These are phyloP conservation scores for Beauveria caledonica DNA, from an alignment of 2,329 filamentous ascomycete genomes.

Conservation along the genomic window DNA sequence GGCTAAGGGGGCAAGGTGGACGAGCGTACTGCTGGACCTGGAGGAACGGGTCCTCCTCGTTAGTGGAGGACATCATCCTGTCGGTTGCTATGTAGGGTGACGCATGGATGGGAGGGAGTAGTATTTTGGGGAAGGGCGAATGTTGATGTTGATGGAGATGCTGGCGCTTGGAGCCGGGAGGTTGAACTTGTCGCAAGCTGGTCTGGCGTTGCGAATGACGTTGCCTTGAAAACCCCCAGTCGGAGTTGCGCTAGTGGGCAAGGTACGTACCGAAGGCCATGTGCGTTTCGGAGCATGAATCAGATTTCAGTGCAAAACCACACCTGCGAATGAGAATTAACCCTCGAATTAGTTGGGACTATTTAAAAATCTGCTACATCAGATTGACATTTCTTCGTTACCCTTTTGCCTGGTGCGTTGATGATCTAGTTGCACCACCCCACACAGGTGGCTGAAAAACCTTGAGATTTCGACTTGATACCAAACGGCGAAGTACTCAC, in stretches of 20 bases:
- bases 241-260: not conserved
- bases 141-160: constrained; percentile 2
- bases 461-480: not conserved
- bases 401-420: not conserved
- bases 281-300: not conserved
- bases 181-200: constrained; percentile 12
- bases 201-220: constrained; percentile 22
- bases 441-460: constrained; percentile 1
- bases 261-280: not conserved
- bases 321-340: not conserved
- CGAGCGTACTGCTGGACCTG: constrained; percentile 57
- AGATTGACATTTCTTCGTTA: not conserved
- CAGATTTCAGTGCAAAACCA: too few relatives aligned
- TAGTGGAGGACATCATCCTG: constrained; percentile 60
- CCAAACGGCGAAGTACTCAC: not conserved
- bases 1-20: constrained; percentile 2
- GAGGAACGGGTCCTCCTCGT: constrained; percentile 63
- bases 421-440: not conserved
- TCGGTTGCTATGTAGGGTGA: constrained; percentile 11
- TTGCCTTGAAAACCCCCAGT: constrained; percentile 16
- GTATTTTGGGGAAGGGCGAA: not conserved
- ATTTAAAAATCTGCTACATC: not conserved
- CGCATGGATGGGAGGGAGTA: constrained; percentile 14
- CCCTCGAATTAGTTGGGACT: not conserved
- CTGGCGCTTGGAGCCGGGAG: constrained; percentile 15